Percentiles rank a stretch among this genome's conserved stretches.
Conservation (phyloP, 2,329 filamentous ascomycete genomes). For the Fusarium cicatricum region DNA sequence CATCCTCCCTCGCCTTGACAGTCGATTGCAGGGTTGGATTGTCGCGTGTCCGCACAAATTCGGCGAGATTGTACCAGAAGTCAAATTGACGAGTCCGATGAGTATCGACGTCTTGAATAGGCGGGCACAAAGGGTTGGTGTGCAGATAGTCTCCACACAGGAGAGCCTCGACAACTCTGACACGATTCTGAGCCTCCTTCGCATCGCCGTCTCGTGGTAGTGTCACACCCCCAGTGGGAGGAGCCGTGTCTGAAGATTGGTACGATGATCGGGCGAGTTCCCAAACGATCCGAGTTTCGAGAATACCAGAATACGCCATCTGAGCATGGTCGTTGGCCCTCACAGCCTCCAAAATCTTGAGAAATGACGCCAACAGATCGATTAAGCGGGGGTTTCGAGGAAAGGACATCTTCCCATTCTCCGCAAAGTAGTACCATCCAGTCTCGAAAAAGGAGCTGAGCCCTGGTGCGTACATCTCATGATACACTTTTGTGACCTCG, state of each 20-base stretch:
- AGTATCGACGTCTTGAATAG: conserved; percentile 59
- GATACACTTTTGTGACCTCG: conserved; percentile 76
- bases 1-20: conserved; percentile 68
- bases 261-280: conserved; percentile 61
- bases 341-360: conserved; percentile 61
- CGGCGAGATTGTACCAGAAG: conserved; percentile 84
- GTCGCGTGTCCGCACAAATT: conserved; percentile 68
- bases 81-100: conserved; percentile 71
- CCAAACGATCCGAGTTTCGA: conserved; percentile 69
- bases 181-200: conserved; percentile 71
- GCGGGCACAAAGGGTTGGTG: conserved; percentile 63
- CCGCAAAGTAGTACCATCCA: conserved; percentile 74
- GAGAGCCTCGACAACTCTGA: conserved; percentile 79
- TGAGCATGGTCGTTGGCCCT: conserved; percentile 59
- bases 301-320: conserved; percentile 61
- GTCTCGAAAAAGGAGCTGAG: conserved; percentile 83
- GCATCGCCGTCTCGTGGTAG: conserved; percentile 66
- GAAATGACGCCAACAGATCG: conserved; percentile 72
- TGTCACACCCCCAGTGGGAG: conserved; percentile 41
- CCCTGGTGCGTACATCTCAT: conserved; percentile 77
- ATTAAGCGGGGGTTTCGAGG: conserved; percentile 65
- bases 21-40: conserved; percentile 56
- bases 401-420: conserved; percentile 56
- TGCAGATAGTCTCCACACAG: conserved; percentile 74
- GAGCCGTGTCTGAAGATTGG: conserved; percentile 47